Conservation (phyloP, 192 early-diverging fungal genomes). For the Gigaspora rosea region DNA sequence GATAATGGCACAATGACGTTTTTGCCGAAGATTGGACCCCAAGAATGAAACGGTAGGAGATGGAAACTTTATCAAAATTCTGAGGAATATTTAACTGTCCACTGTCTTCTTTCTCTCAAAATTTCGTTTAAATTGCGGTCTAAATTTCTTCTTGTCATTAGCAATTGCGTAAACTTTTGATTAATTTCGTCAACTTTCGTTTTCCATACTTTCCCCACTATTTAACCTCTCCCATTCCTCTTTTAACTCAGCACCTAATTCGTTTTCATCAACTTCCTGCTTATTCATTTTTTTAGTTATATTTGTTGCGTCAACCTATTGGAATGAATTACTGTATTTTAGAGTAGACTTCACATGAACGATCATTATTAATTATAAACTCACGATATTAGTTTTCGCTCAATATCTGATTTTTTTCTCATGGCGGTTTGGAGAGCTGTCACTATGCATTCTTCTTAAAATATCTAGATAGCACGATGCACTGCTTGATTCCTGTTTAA, state of each 20-base stretch:
- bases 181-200: no score
- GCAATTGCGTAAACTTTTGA: no score
- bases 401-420: slow-evolving; percentile 40
- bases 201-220: no score
- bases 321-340: background rate
- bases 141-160: no score
- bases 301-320: slow-evolving; percentile 43
- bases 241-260: no score
- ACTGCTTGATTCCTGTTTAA: slow-evolving; percentile 87
- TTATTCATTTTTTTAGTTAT: no score
- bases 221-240: no score
- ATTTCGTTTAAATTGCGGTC: no score
- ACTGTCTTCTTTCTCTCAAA: no score
- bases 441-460: slow-evolving; percentile 65
- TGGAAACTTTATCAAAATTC: slow-evolving; percentile 42
- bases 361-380: slow-evolving; percentile 1
- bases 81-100: no score
- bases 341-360: background rate
- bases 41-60: slow-evolving; percentile 54
- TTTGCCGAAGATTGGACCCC: slow-evolving; percentile 51
- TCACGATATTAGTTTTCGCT: slow-evolving; percentile 48
- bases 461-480: slow-evolving; percentile 67
- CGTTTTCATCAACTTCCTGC: no score
- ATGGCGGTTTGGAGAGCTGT: slow-evolving; percentile 45
- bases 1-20: slow-evolving; percentile 53